Conservation (phyloP, 2,329 filamentous ascomycete genomes). For the Penicillium sp. region DNA sequence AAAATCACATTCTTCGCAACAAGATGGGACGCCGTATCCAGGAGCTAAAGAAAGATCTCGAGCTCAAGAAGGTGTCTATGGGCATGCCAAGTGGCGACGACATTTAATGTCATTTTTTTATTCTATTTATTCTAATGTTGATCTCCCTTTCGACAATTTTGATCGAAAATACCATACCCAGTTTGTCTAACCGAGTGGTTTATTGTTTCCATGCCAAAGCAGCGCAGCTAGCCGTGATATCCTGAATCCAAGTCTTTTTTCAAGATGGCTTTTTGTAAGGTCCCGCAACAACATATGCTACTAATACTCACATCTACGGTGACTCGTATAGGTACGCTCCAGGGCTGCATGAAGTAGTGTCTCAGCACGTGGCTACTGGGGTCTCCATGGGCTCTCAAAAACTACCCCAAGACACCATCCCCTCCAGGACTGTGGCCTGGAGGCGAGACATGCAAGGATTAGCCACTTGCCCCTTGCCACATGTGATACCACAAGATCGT, state of each 20-base stretch:
- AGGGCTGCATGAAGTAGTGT: too few relatives aligned
- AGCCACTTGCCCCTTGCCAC: background rate
- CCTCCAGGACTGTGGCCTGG: too few relatives aligned
- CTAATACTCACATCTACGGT: too few relatives aligned
- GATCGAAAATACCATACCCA: conserved; percentile 7
- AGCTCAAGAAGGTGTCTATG: conserved; percentile 46
- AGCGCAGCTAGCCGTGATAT: conserved; percentile 2
- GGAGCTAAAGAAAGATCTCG: conserved; percentile 46
- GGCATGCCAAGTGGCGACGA: conserved; percentile 39
- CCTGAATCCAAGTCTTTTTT: conserved; percentile 6
- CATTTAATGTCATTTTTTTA: conserved; percentile 17
- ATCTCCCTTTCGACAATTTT: background rate
- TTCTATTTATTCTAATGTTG: background rate
- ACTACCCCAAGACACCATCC: too few relatives aligned
- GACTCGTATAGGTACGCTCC: too few relatives aligned
- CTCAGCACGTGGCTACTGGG: too few relatives aligned
- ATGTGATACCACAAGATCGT: conserved; percentile 9
- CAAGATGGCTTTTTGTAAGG: too few relatives aligned
- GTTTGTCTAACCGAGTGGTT: background rate
- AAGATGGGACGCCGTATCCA: conserved; percentile 50
- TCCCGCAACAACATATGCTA: too few relatives aligned
- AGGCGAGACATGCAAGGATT: background rate
- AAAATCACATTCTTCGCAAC: conserved; percentile 43
- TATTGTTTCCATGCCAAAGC: conserved; percentile 1
- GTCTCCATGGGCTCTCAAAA: too few relatives aligned